phyloP scores from a whole-genome alignment of 2,329 filamentous ascomycete genomes.

The Thermomyces lanuginosus region DNA sequence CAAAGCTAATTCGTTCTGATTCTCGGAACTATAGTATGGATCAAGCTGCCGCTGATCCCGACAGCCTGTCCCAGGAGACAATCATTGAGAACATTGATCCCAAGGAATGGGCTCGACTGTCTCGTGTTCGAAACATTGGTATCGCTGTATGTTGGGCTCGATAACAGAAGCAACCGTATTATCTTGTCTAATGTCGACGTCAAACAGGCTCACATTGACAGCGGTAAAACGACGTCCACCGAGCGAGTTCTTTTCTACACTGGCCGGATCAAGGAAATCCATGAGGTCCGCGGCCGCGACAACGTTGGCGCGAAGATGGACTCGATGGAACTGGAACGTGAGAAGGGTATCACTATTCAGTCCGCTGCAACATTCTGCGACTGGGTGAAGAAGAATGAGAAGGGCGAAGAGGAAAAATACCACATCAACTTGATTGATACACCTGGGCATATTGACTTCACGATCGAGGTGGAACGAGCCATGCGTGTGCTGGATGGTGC shows the following conservation, averaged over 20 bases:
- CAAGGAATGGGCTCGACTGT: slow-evolving; percentile 60
- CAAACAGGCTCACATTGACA: slow-evolving; percentile 81
- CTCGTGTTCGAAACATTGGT: slow-evolving; percentile 84
- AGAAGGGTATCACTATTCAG: slow-evolving; percentile 98
- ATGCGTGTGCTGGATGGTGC: slow-evolving; percentile 88
- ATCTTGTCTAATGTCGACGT: background rate
- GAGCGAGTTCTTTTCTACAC: slow-evolving; percentile 98
- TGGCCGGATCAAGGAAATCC: slow-evolving; percentile 87
- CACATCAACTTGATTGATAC: slow-evolving; percentile 99
- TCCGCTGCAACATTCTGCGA: slow-evolving; percentile 96
- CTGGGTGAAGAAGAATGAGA: slow-evolving; percentile 74
- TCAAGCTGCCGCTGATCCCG: slow-evolving; percentile 41
- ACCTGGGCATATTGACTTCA: slow-evolving; percentile 96
- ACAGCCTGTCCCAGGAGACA: slow-evolving; percentile 41
- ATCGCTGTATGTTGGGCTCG: slow-evolving; percentile 50
- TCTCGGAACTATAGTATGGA: slow-evolving; percentile 12
- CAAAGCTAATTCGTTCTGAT: background rate
- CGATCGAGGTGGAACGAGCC: slow-evolving; percentile 93
- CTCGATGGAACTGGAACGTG: slow-evolving; percentile 95
- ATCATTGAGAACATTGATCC: slow-evolving; percentile 69
- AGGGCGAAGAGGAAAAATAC: slow-evolving; percentile 70
- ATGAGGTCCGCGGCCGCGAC: slow-evolving; percentile 83
- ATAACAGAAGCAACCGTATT: background rate
- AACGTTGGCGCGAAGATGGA: slow-evolving; percentile 98
- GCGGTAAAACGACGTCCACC: slow-evolving; percentile 90